A percentile compares a stretch with the other conserved stretches of the same genome.
phyloP scores from a whole-genome alignment of 176 grass and related monocot genomes.

The maize (Zea mays) region Zm-B73-REFERENCE-NAM-5.0 NC_050097.1:202602001-202602500 shows the following conservation, averaged over 20 bases:
- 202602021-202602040: no score
- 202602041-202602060: conserved; percentile 19
- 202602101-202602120: conserved; percentile 73
- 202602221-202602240: background rate
- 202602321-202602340: background rate
- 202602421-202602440: no score
- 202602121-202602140: conserved; percentile 67
- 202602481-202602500: no score
- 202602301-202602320: background rate
- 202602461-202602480: no score
- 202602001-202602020: no score
- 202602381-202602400: no score
- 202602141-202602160: conserved; percentile 57
- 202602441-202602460: no score
- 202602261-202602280: no score
- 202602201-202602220: background rate
- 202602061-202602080: conserved; percentile 52
- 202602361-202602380: no score
- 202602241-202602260: background rate
- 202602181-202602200: conserved; percentile 56
- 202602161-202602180: conserved; percentile 45
- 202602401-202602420: no score
- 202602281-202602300: background rate
- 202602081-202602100: conserved; percentile 51
- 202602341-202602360: no score